Evolutionary conservation across 768 basidiomycete species (phyloP).

Genomic region (Podaxis mareebaensis): DNA sequence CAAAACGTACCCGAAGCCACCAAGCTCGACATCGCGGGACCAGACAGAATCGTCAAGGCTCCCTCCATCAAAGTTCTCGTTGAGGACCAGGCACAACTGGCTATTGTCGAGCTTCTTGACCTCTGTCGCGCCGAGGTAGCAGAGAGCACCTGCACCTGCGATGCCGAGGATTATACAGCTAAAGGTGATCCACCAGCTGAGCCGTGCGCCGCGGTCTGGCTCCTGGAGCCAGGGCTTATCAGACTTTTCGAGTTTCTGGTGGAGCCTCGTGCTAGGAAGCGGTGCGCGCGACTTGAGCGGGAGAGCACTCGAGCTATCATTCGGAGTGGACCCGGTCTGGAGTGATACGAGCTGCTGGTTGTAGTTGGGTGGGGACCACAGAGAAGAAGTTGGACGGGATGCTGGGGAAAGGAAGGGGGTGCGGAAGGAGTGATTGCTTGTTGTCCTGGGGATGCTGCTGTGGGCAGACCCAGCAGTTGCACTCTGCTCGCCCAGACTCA

Average conservation of each 20-base stretch:
- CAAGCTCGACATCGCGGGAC: constrained; percentile 68
- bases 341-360: constrained; percentile 23
- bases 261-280: constrained; percentile 49
- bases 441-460: constrained; percentile 36
- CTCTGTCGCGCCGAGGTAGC: constrained; percentile 51
- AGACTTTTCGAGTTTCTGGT: constrained; percentile 47
- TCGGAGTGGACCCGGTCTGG: constrained; percentile 17
- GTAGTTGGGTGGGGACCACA: constrained; percentile 63
- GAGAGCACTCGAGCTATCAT: constrained; percentile 16
- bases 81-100: constrained; percentile 60
- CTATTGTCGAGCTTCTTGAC: constrained; percentile 45
- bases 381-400: constrained; percentile 58
- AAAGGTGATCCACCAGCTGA: constrained; percentile 51
- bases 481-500: constrained; percentile 21
- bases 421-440: constrained; percentile 56
- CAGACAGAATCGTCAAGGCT: constrained; percentile 52
- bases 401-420: constrained; percentile 71
- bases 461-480: not conserved
- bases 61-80: constrained; percentile 63
- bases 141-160: constrained; percentile 49
- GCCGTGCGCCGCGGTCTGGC: constrained; percentile 34
- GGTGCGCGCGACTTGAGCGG: constrained; percentile 36
- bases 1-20: constrained; percentile 65
- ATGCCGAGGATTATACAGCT: constrained; percentile 54
- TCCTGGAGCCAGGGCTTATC: constrained; percentile 64